Evolutionary conservation across 2,329 filamentous ascomycete species (phyloP), one percentile per base, ranked within the genome.

Genomic region (Intubia oerlemansii): DNA sequence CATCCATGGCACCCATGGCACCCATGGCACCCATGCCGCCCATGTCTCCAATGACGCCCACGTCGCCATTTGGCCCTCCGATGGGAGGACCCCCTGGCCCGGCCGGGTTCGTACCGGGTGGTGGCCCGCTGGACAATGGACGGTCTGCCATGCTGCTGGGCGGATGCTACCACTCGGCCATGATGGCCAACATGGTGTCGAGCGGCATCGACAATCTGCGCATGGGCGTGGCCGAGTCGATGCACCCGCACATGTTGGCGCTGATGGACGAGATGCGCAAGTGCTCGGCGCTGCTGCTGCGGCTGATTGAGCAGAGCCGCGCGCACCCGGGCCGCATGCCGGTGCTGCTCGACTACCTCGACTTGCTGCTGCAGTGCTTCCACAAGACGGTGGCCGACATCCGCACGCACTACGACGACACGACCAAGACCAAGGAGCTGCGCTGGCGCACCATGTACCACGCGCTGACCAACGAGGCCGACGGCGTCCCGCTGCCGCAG

Each of bases 401-500:
- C 36, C 54, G 46, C 23, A 35, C 33, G 7, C 56, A 56, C 42
- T 59, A 65, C 38, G 55, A 65, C 19, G 57, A 69, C 39, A 54
- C 50, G 20, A 50, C 50, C 5, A 37, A 57, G 24, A 48, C 51
- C 12, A 56, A 54, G 30, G 52, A 59, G 34, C 47, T 53, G 20
- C 54, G 64, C 30, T 72, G 67, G 66, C 53, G 56, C 24, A 55
- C 53, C 37, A 69, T 71, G 62, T 66, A 60, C 40, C 54, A 67
- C 42, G 46, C 49, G 5, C 55, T 71, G 54, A 54, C 52, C 7
- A 51, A 57, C 15, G 61, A 70, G 40, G 56, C 55, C 4, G 55
- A 50, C 3, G 60, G 58, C 0, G 52, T 64, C 18, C 49, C 50
- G 5, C 46, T 72, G 2, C 56, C 56, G 1, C 54, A 58, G 11